Percentiles rank a stretch among this genome's conserved stretches.
These are phyloP conservation scores for Pyricularia pennisetigena DNA, from an alignment of 2,329 filamentous ascomycete species.

Conservation along the genomic window DNA sequence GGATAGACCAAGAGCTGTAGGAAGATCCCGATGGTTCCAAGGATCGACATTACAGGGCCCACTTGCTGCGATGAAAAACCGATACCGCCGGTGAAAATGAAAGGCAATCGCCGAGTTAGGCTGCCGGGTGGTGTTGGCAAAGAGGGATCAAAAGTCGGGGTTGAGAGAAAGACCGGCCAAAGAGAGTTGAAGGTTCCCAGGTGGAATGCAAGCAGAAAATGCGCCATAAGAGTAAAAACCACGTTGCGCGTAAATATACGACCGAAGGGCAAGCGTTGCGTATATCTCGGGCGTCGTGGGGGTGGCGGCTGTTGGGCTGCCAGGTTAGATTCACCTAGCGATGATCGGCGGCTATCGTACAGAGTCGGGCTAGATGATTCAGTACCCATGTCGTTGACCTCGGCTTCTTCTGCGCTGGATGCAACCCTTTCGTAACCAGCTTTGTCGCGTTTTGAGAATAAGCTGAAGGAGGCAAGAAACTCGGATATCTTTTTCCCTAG, in stretches of 20 bases:
- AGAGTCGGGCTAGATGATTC: neutral
- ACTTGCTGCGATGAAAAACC: conserved; percentile 63
- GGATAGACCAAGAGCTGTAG: conserved; percentile 68
- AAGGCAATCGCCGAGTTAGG: conserved; percentile 32
- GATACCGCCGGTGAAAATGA: conserved; percentile 64
- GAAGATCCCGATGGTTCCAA: conserved; percentile 65
- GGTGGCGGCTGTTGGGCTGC: neutral
- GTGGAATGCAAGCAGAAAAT: conserved; percentile 63
- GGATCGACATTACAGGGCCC: conserved; percentile 67
- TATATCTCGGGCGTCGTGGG: conserved; percentile 26
- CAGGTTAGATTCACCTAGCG: neutral
- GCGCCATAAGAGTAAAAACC: conserved; percentile 45
- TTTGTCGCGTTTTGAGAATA: conserved; percentile 10
- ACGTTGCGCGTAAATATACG: conserved; percentile 48
- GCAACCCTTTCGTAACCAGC: conserved; percentile 1
- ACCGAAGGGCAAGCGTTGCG: conserved; percentile 38
- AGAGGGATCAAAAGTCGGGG: conserved; percentile 45
- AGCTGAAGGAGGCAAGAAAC: conserved; percentile 14
- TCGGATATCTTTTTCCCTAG: conserved; percentile 24
- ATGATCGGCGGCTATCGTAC: neutral
- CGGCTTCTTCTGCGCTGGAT: neutral
- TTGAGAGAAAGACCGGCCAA: conserved; percentile 69
- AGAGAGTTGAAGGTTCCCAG: conserved; percentile 68
- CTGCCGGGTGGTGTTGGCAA: conserved; percentile 18
- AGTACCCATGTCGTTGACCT: neutral